phyloP scores from a whole-genome alignment of 2,329 filamentous ascomycete genomes.

The Neopestalotiopsis sp. region DNA sequence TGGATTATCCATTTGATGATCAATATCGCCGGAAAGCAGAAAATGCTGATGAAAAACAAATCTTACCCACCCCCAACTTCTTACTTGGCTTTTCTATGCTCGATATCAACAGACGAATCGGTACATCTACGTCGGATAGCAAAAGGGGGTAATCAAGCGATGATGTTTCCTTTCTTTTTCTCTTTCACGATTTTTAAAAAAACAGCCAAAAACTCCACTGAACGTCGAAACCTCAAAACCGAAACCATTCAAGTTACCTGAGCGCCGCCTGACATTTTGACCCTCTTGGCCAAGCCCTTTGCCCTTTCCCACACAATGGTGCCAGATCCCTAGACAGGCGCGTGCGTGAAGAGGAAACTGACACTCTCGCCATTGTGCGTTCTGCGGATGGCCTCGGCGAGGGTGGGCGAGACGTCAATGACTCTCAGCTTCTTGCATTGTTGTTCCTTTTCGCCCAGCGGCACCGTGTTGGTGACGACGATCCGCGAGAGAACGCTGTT shows the following conservation, averaged over 20 bases:
- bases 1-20: neutral
- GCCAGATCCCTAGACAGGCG: conserved; percentile 26
- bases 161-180: neutral
- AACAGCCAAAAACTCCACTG: neutral
- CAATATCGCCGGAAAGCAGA: too few relatives aligned
- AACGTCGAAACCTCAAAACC: neutral
- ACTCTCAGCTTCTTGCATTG: conserved; percentile 72
- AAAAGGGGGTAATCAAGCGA: neutral
- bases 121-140: neutral
- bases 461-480: conserved; percentile 82
- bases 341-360: conserved; percentile 38
- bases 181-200: neutral
- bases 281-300: neutral
- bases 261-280: neutral
- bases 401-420: conserved; percentile 78
- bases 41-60: neutral
- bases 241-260: neutral
- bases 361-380: conserved; percentile 67
- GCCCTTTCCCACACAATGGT: neutral
- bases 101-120: neutral
- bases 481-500: conserved; percentile 70
- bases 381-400: conserved; percentile 62
- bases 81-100: conserved; percentile 1
- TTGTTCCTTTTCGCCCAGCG: conserved; percentile 75
- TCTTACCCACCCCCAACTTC: neutral